Evolutionary conservation across 2,329 filamentous ascomycete species (phyloP), one percentile per base, ranked within the genome.

Genomic region (Lojkania enalia): DNA sequence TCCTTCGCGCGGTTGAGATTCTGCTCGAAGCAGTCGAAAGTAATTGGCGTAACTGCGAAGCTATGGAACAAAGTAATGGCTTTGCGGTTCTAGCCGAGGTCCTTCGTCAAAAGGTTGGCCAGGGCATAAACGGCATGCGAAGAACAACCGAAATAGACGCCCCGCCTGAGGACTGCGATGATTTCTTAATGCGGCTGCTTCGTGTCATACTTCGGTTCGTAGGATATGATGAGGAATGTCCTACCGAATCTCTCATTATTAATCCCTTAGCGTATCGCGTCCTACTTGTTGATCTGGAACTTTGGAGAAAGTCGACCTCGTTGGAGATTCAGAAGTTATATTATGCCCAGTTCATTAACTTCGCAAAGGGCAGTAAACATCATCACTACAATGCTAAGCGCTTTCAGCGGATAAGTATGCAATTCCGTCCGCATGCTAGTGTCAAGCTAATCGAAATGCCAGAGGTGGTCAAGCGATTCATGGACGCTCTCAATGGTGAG

Each of bases 11-110:
- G 1, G 84, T 95, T 2, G 84, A 95, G 60, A 87, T 95, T 59
- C 77, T 96, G 19, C 90, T 96, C 51, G 83, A 88, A 53, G 89
- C 88, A 48, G 87, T 96, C 38, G 86, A 88, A 54, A 86, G 88
- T 52, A 97, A 88, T 64, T 99, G 95, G 94, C 83, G 94, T 52
- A 97, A 97, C 55, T 97, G 94, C 56, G 95, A 99, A 67, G 91
- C 94, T 19, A 96, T 99, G 87, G 94, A 99, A 69, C 85, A 88
- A 59, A 90, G 95, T 48, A 94, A 95, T 56, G 95, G 92, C 0
- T 99, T 96, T 64, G 87, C 88, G 19, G 88, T 97, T 25, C 74
- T 99, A 39, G 87, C 87, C 30, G 84, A 90, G 69, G 78, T 97
- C 14, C 72, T 99, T 18, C 85, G 90, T 42, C 87, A 88, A 42